Conservation (phyloP, 805 yeast genomes). For the Pichia californica region DNA sequence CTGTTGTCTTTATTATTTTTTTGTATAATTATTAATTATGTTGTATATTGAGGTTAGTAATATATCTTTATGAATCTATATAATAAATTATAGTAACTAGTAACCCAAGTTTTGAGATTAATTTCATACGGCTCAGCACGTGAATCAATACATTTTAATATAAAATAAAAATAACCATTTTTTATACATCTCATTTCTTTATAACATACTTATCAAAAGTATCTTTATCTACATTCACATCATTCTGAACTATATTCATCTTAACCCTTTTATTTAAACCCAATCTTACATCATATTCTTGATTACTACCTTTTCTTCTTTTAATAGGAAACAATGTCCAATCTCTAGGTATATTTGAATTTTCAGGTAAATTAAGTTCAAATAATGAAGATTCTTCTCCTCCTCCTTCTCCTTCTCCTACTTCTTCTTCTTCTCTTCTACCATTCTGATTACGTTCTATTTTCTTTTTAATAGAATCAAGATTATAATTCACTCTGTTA, state of each 20-base stretch:
- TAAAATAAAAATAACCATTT: too few species aligned
- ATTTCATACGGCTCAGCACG: too few species aligned
- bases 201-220: conserved; percentile 7
- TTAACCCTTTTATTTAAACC: neutral
- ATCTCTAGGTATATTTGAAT: conserved; percentile 26
- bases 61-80: neutral
- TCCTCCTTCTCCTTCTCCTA: neutral
- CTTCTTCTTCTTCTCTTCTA: neutral
- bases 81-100: too few species aligned
- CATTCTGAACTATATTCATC: conserved; percentile 2
- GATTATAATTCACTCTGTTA: neutral
- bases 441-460: too few species aligned
- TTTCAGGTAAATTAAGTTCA: neutral
- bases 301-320: neutral
- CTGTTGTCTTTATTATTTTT: neutral
- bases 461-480: neutral
- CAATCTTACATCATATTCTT: neutral
- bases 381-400: neutral
- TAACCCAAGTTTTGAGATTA: too few species aligned
- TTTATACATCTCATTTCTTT: neutral
- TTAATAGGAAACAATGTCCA: conserved; percentile 25
- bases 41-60: neutral
- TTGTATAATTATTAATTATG: conserved; percentile 1
- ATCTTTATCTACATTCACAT: neutral
- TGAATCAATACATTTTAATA: too few species aligned